These are phyloP conservation scores for Spirogloea muscicola DNA, from an alignment of 139 green algal species.

Conservation along the genomic window DNA sequence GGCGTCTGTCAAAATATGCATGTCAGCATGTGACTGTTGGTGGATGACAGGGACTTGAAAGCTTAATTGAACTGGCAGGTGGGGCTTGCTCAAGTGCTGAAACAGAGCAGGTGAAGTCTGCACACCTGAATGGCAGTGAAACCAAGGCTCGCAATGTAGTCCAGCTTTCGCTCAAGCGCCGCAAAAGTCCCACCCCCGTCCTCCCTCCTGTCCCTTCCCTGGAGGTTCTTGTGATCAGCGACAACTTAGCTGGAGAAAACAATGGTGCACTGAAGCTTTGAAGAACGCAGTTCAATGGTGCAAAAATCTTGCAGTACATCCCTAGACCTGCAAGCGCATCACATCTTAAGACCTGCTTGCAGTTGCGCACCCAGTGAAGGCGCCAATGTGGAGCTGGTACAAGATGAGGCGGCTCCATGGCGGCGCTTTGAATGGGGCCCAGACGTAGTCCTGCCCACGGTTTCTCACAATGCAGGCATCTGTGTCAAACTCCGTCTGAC, in stretches of 20 bases:
- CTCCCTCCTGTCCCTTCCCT: too few relatives aligned
- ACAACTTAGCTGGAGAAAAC: too few relatives aligned
- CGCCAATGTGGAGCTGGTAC: slow-evolving; percentile 69
- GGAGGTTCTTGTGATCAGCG: too few relatives aligned
- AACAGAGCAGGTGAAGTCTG: too few relatives aligned
- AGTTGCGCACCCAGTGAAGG: slow-evolving; percentile 56
- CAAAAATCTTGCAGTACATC: not conserved
- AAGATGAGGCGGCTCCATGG: slow-evolving; percentile 53
- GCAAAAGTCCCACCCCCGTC: slow-evolving; percentile 20
- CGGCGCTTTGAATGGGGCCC: slow-evolving; percentile 23
- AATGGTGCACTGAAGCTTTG: too few relatives aligned
- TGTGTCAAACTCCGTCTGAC: slow-evolving; percentile 44
- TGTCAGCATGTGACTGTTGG: too few relatives aligned
- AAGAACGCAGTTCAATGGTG: too few relatives aligned
- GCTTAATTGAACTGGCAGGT: too few relatives aligned
- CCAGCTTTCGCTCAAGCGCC: slow-evolving; percentile 21
- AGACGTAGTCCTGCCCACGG: slow-evolving; percentile 42
- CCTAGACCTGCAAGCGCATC: not conserved
- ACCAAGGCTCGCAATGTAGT: slow-evolving; percentile 40
- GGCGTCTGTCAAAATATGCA: too few relatives aligned
- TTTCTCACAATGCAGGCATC: slow-evolving; percentile 53
- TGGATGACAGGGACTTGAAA: too few relatives aligned
- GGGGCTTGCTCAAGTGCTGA: too few relatives aligned
- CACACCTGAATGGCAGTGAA: slow-evolving; percentile 49
- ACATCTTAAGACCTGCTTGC: too few relatives aligned